phyloP scores from a whole-genome alignment of 2,329 filamentous ascomycete genomes.

The Triangularia verruculosa region DNA sequence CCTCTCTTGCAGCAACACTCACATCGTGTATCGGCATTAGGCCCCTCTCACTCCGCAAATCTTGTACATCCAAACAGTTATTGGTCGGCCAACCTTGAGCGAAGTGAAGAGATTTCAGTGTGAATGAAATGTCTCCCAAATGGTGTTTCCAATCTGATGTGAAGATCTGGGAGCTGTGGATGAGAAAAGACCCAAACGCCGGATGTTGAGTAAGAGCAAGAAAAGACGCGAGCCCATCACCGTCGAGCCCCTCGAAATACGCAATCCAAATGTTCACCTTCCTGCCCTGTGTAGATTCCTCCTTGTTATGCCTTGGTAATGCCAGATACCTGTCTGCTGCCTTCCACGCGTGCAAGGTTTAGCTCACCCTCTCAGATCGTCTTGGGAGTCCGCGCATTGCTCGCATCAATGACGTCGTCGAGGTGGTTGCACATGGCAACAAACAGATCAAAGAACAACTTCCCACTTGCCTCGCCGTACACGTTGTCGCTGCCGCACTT shows the following conservation, averaged over 20 bases:
- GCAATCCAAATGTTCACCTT: constrained; percentile 15
- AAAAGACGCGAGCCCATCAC: constrained; percentile 20
- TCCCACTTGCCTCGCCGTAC: constrained; percentile 46
- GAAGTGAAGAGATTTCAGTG: constrained; percentile 45
- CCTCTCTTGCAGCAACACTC: constrained; percentile 19
- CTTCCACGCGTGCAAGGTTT: constrained; percentile 16
- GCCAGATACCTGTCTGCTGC: constrained; percentile 28
- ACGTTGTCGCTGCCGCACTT: constrained; percentile 60
- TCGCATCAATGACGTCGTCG: constrained; percentile 88
- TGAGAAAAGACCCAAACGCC: constrained; percentile 36
- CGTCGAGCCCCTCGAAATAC: constrained; percentile 9
- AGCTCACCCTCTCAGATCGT: constrained; percentile 46
- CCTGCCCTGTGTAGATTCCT: constrained; percentile 17
- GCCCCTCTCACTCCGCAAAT: constrained; percentile 40
- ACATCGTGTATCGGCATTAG: constrained; percentile 33
- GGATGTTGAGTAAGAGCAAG: constrained; percentile 21
- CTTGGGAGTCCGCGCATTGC: constrained; percentile 61
- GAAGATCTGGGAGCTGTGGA: constrained; percentile 37
- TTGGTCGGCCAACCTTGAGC: constrained; percentile 49
- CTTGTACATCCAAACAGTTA: constrained; percentile 39
- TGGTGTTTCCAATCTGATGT: constrained; percentile 52
- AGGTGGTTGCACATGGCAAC: constrained; percentile 98
- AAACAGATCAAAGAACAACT: constrained; percentile 97
- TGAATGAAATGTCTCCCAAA: constrained; percentile 42
- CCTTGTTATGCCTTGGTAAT: constrained; percentile 22